phyloP scores from a whole-genome alignment of 306 rosid genomes.

The Prunus armeniaca region DNA sequence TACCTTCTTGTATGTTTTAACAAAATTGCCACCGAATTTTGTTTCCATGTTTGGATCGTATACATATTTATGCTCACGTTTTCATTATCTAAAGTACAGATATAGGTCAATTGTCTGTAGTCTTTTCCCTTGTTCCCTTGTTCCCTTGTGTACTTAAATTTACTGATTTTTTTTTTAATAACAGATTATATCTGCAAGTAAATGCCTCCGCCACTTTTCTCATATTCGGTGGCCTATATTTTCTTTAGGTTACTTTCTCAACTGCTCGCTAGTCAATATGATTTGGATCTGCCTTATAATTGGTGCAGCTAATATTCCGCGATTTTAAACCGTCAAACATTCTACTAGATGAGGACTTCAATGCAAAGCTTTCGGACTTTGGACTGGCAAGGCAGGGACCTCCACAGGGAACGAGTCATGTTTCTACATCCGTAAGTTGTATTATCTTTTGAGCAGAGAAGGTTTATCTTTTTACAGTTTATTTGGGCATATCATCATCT shows the following conservation, averaged over 20 bases:
- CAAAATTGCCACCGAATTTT: too few species aligned
- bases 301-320: conserved; percentile 89
- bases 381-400: conserved; percentile 99
- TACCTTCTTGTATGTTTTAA: not conserved
- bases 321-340: conserved; percentile 91
- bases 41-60: not conserved
- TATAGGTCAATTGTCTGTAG: not conserved
- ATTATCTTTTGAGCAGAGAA: not conserved
- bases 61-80: not conserved
- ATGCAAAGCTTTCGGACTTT: conserved; percentile 97
- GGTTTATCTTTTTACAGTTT: not conserved
- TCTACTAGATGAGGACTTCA: conserved; percentile 82
- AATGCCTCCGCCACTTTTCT: not conserved
- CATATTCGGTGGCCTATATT: not conserved
- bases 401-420: conserved; percentile 70
- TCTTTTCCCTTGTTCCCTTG: not conserved
- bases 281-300: conserved; percentile 31
- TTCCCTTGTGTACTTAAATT: not conserved
- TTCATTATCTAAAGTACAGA: not conserved
- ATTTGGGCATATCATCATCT: not conserved
- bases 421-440: conserved; percentile 80
- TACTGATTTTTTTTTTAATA: not conserved
- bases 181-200: not conserved
- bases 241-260: conserved; percentile 5
- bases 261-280: not conserved